These are phyloP conservation scores for Globisporangium spiculum DNA, from an alignment of 352 stramenopile species.

Conservation along the genomic window DNA sequence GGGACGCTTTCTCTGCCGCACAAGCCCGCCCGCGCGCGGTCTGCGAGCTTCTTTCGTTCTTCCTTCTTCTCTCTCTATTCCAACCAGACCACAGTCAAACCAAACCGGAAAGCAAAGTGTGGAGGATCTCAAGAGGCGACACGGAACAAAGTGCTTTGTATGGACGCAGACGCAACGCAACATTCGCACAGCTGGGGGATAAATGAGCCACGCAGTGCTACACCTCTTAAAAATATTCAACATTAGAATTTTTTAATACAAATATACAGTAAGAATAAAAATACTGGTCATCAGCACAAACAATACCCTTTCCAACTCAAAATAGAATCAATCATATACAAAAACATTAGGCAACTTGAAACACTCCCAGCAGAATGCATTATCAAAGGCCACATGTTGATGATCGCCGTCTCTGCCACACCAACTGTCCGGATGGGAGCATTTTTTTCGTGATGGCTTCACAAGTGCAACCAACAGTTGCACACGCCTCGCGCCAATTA, in stretches of 20 bases:
- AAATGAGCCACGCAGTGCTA: background rate
- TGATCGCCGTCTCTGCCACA: background rate
- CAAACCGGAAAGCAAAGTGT: background rate
- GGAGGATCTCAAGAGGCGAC: background rate
- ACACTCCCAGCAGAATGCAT: background rate
- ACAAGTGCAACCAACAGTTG: background rate
- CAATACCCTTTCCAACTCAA: background rate
- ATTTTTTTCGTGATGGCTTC: slow-evolving; percentile 3
- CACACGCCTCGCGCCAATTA: background rate
- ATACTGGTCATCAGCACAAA: background rate
- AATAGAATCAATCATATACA: background rate
- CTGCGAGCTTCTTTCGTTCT: background rate
- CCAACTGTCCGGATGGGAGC: background rate
- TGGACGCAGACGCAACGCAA: background rate
- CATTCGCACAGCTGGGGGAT: background rate
- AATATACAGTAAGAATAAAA: background rate
- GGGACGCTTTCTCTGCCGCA: background rate
- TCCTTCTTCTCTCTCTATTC: background rate
- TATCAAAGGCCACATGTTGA: background rate
- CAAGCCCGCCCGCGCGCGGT: background rate
- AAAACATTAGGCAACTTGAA: no score
- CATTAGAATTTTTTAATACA: background rate
- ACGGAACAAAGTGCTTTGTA: background rate
- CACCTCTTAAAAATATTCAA: background rate
- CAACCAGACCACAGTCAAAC: background rate